A percentile compares a stretch with the other conserved stretches of the same genome.
These are phyloP conservation scores for Alternaria triticimaculans DNA, from an alignment of 2,329 filamentous ascomycete species.

Conservation along the genomic window DNA sequence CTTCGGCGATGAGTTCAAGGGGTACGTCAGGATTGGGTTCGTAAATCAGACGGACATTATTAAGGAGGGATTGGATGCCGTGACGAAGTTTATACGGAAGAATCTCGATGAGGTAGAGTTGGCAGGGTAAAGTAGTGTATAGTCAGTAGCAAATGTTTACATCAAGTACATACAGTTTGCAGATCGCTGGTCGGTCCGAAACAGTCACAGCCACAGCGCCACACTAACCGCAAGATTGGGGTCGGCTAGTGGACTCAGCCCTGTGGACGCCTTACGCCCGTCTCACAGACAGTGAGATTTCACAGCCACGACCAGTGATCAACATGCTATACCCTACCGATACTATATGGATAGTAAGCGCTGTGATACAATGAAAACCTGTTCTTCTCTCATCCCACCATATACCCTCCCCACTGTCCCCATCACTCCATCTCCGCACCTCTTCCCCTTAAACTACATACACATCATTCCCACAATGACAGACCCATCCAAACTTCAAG, in stretches of 20 bases:
- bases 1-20: constrained; percentile 74
- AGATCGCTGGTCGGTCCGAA: background rate
- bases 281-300: background rate
- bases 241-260: background rate
- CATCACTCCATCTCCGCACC: too few species aligned
- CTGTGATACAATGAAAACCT: background rate
- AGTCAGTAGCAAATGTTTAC: background rate
- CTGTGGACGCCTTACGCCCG: background rate
- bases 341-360: background rate
- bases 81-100: constrained; percentile 63
- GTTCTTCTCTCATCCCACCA: background rate
- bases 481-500: background rate
- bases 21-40: constrained; percentile 80
- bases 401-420: too few species aligned
- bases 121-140: constrained; percentile 14
- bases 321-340: background rate
- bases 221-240: background rate
- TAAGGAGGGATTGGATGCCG: constrained; percentile 66
- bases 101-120: constrained; percentile 60
- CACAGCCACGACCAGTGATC: background rate
- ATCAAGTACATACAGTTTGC: background rate
- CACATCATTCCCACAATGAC: background rate
- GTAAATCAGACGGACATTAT: constrained; percentile 75
- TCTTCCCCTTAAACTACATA: background rate
- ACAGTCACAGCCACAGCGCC: background rate